Evolutionary conservation across 768 basidiomycete species (phyloP).

Genomic region (Amanita fuliginea): DNA sequence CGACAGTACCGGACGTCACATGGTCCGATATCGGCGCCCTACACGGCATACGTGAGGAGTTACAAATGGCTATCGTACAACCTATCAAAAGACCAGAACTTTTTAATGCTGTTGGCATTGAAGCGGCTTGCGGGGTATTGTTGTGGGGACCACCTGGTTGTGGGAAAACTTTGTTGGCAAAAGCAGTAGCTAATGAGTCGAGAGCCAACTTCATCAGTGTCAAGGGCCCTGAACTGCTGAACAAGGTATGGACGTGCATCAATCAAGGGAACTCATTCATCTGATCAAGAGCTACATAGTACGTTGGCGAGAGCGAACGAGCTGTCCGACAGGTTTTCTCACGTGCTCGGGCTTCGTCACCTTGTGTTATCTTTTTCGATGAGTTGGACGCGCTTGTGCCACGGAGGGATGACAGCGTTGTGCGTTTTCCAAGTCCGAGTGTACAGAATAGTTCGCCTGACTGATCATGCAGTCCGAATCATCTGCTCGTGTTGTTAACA

Average conservation of each 20-base stretch:
- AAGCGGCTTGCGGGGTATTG: constrained; percentile 85
- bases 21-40: constrained; percentile 95
- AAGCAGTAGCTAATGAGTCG: constrained; percentile 95
- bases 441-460: neutral
- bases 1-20: constrained; percentile 90
- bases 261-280: neutral
- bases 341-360: constrained; percentile 84
- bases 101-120: constrained; percentile 82
- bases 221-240: constrained; percentile 92
- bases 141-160: constrained; percentile 99
- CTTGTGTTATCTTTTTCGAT: constrained; percentile 94
- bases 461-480: constrained; percentile 63
- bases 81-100: constrained; percentile 86
- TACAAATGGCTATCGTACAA: constrained; percentile 97
- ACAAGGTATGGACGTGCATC: constrained; percentile 55
- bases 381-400: constrained; percentile 91
- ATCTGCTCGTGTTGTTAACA: constrained; percentile 88
- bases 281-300: constrained; percentile 33
- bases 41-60: constrained; percentile 74
- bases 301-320: constrained; percentile 94
- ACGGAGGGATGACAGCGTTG: constrained; percentile 79
- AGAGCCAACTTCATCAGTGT: constrained; percentile 96
- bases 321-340: constrained; percentile 94
- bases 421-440: constrained; percentile 22
- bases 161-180: constrained; percentile 95